A percentile compares a stretch with the other conserved stretches of the same genome.
Conservation (phyloP, 116 monocot genomes). For the Phalaenopsis hybrid region DNA sequence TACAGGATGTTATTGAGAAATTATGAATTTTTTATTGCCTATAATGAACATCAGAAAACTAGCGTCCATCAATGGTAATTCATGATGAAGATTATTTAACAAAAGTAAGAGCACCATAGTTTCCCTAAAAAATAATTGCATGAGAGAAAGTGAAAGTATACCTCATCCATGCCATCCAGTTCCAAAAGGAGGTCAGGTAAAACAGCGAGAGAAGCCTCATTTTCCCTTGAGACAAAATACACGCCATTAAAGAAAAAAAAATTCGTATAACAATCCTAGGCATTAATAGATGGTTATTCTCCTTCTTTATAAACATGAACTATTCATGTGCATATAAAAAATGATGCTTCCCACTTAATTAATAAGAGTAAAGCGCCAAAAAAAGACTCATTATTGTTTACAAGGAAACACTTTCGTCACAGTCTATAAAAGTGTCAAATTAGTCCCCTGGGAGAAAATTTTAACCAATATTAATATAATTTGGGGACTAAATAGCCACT, state of each 20-base stretch:
- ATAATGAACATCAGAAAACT: background rate
- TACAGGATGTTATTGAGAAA: background rate
- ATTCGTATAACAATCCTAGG: background rate
- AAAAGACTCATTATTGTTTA: too few relatives aligned
- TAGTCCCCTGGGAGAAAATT: too few relatives aligned
- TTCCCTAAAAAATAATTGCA: background rate
- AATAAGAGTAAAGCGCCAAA: too few relatives aligned
- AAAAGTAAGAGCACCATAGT: background rate
- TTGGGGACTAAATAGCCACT: too few relatives aligned
- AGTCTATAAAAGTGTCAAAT: too few relatives aligned
- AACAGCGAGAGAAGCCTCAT: constrained; percentile 98
- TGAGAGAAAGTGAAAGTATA: constrained; percentile 12
- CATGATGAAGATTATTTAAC: background rate
- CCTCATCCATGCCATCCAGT: constrained; percentile 95
- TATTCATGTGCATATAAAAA: background rate
- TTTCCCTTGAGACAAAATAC: constrained; percentile 54
- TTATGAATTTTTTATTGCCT: background rate
- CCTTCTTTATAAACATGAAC: background rate
- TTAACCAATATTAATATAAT: too few relatives aligned
- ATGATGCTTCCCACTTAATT: background rate
- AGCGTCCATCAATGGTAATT: background rate
- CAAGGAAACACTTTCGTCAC: too few relatives aligned
- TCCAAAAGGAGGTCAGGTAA: constrained; percentile 87
- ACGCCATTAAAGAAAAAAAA: background rate
- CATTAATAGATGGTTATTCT: background rate